Evolutionary conservation across 495 filamentous ascomycete genomes (phyloP).

Genomic region (Pseudomonodictys pantanalensis): DNA sequence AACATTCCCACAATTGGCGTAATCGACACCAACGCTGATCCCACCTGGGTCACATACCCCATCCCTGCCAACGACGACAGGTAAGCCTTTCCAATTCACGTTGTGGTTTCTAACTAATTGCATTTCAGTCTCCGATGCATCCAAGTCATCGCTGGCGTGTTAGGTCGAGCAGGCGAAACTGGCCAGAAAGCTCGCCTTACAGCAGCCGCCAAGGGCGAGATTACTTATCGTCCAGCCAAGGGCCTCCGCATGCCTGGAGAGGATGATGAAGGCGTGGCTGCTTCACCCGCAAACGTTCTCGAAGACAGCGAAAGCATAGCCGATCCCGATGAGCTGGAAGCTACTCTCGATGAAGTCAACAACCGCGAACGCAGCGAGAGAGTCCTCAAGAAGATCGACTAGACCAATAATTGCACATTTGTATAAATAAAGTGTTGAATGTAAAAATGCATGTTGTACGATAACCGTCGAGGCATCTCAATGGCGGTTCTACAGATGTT

Average conservation of each 20-base stretch:
- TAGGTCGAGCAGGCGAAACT: conserved; percentile 78
- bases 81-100: conserved; percentile 42
- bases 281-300: background rate
- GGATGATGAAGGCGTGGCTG: background rate
- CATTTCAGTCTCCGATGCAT: conserved; percentile 67
- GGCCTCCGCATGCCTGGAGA: conserved; percentile 23
- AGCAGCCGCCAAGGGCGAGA: conserved; percentile 57
- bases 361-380: conserved; percentile 7
- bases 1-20: conserved; percentile 92
- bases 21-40: conserved; percentile 90
- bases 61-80: conserved; percentile 97
- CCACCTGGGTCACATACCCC: conserved; percentile 91
- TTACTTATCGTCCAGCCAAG: conserved; percentile 55
- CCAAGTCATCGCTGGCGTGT: conserved; percentile 75
- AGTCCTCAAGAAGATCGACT: background rate
- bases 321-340: conserved; percentile 9
- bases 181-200: conserved; percentile 65
- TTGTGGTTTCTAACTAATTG: conserved; percentile 1
- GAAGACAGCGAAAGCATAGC: background rate
- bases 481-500: too few relatives aligned
- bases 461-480: too few relatives aligned
- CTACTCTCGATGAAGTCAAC: conserved; percentile 6
- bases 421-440: background rate
- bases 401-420: background rate
- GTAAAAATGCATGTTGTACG: background rate